Evolutionary conservation across 2,329 filamentous ascomycete genomes (phyloP), one percentile per base, ranked within the genome.

Genomic region (Scedosporium dehoogii): DNA sequence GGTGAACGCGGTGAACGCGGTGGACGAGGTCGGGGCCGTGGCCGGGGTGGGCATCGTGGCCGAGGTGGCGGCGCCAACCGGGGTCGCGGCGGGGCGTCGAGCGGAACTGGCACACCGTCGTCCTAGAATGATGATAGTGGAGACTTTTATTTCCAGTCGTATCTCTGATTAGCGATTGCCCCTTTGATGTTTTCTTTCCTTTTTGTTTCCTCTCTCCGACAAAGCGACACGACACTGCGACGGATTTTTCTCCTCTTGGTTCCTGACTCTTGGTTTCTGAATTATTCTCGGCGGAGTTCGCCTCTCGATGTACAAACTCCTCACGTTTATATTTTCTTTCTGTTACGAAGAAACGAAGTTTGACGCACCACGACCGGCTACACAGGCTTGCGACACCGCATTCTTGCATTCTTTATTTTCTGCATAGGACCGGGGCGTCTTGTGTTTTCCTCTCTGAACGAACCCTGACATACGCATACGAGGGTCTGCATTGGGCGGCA

Each of bases 41-140:
- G 74, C 12, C 72, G 77, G 14, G 73, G 78, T 57, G 73, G 74
- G 46, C 70, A 77, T 60, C 73, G 73, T 16, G 73, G 74, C 12
- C 73, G 73, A 27, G 70, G 74, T 25, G 73, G 75, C 18, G 71
- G 70, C 14, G 64, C 65, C 46, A 68, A 71, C 16, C 70, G 75
- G 44, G 72, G 74, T 53, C 72, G 76, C 57, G 74, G 71, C 14
- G 70, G 73, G n/a, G 64, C 27, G 25, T 42, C 53, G 59, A 46
- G 46, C 44, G 63, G 66, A 27, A 66, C 66, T 63, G 64, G 58
- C 63, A 67, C 65, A 7, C 44, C 44, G 6, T 21, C 44, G 44
- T 48, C 44, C 18, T 48, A 42, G 51, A 65, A 41, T 63, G 64
- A 23, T 57, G 62, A 41, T 53, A 64, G 3, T 63, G 67, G 41